Evolutionary conservation across 306 rosid genomes (phyloP), one percentile per base, ranked within the genome.

Genomic region (Cyclanthera cordifolia): DNA sequence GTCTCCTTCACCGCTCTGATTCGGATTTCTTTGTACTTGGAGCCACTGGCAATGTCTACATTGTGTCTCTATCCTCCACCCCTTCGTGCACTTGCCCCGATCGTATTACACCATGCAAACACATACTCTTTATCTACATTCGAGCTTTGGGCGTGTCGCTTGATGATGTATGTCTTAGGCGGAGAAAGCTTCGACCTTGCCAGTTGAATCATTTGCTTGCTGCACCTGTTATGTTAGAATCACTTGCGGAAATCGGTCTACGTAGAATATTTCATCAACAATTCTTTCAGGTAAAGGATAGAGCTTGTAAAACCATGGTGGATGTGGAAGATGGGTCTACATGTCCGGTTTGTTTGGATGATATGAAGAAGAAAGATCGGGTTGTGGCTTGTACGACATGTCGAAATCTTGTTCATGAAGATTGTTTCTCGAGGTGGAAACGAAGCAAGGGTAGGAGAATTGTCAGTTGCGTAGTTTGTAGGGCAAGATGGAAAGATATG

Each of bases 51-150:
- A 94, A 94, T 58, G 97, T 92, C 8, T 92, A 89, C 84, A 77
- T 86, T 0, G 95, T 89, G 8, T 71, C 69, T 63, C 16, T 87
- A 30, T 75, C 90, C 45, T 23, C 73, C 28, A 69, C 77, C 1
- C 97, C 88, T 3, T 75, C 85, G 0, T 94, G 99, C 87, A 80
- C 88, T 6, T 94, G 99, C 82, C 97, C 99, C 0, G 95, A 90
- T 72, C 95, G 77, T 1, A 71, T 84, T 10, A 79, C 80, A 0
- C 97, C 99, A 0, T 94, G 99, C 86, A 94, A 94, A 57, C 99
- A 90, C 84, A 78, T 90, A 14, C 77, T 90, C 10, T 94, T 94
- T 19, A 85, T 94, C 4, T 64, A 85, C 7, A 83, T 94, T 25
- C 81, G 86, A 17, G 99, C 80, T 1, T 17, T 94, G 12, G 96